A percentile compares a stretch with the other conserved stretches of the same genome.
These are phyloP conservation scores for Magnaporthales sp. DNA, from an alignment of 2,329 filamentous ascomycete genomes.

Conservation along the genomic window DNA sequence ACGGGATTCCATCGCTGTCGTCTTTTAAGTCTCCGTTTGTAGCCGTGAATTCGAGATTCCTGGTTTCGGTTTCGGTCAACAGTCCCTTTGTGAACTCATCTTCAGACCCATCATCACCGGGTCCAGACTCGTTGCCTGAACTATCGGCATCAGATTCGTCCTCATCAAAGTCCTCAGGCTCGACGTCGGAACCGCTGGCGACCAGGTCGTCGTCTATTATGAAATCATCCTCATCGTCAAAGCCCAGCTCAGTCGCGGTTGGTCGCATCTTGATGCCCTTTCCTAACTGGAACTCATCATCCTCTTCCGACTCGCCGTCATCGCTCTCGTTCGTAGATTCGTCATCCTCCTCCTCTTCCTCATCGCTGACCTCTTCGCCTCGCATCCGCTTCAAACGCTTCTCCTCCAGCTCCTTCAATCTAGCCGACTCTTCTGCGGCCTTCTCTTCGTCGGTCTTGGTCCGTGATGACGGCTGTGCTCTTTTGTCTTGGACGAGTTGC, in stretches of 20 bases:
- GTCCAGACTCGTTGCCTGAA: conserved; percentile 19
- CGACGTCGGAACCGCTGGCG: conserved; percentile 68
- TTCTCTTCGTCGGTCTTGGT: conserved; percentile 89
- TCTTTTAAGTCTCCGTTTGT: conserved; percentile 29
- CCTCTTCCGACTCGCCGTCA: conserved; percentile 35
- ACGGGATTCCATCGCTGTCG: conserved; percentile 58
- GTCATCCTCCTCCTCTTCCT: conserved; percentile 47
- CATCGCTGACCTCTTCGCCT: conserved; percentile 64
- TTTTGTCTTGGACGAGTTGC: conserved; percentile 74
- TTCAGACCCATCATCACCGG: conserved; percentile 23
- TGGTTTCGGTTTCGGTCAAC: conserved; percentile 48
- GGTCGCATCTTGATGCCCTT: conserved; percentile 46
- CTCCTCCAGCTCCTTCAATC: conserved; percentile 73
- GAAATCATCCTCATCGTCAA: conserved; percentile 94
- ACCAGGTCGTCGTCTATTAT: conserved; percentile 82
- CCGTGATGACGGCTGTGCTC: conserved; percentile 75
- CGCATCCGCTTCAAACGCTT: conserved; percentile 79
- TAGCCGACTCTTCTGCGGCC: conserved; percentile 65
- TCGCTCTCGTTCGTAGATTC: conserved; percentile 28
- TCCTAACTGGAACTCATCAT: conserved; percentile 52
- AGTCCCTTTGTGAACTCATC: conserved; percentile 68
- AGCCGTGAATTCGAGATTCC: conserved; percentile 40
- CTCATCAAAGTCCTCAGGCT: conserved; percentile 37
- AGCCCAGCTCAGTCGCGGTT: conserved; percentile 55
- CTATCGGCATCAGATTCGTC: conserved; percentile 22